Conservation (phyloP, 352 stramenopile genomes). For the Phytopythium mirpurense region DNA sequence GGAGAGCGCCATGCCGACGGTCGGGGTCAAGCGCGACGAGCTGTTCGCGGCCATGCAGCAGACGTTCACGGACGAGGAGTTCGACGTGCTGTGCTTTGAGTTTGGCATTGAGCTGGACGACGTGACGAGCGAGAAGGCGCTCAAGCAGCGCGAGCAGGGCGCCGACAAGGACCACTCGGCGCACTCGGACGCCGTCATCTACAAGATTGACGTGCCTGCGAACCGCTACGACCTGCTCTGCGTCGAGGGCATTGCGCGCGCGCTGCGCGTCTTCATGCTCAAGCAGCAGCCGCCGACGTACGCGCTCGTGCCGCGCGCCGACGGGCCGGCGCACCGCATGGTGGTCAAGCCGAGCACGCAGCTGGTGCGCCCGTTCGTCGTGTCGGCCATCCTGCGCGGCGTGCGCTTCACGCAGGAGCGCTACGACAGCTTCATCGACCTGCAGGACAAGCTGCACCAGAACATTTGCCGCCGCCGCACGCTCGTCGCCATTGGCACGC, state of each 20-base stretch:
- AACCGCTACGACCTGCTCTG: slow-evolving; percentile 99
- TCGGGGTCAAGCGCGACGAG: slow-evolving; percentile 95
- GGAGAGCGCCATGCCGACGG: slow-evolving; percentile 92
- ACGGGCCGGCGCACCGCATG: slow-evolving; percentile 68
- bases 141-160: slow-evolving; percentile 83
- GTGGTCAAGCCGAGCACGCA: slow-evolving; percentile 86
- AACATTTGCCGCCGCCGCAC: slow-evolving; percentile 99
- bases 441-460: slow-evolving; percentile 99
- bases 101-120: slow-evolving; percentile 99
- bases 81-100: slow-evolving; percentile 99
- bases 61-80: slow-evolving; percentile 98
- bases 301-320: slow-evolving; percentile 49
- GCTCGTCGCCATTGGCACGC: slow-evolving; percentile 99
- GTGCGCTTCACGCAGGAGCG: slow-evolving; percentile 94
- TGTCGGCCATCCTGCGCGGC: slow-evolving; percentile 96
- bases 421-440: slow-evolving; percentile 99
- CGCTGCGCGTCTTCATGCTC: slow-evolving; percentile 96
- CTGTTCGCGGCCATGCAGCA: slow-evolving; percentile 96
- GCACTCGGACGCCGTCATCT: slow-evolving; percentile 91
- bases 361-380: slow-evolving; percentile 95
- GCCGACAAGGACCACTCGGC: slow-evolving; percentile 52
- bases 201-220: slow-evolving; percentile 99
- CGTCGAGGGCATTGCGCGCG: slow-evolving; percentile 96
- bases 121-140: slow-evolving; percentile 84
- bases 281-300: slow-evolving; percentile 91